A percentile compares a stretch with the other conserved stretches of the same genome.
These are phyloP conservation scores for Solanum paucissectum DNA, from an alignment of 257 asterid species.

Conservation along the genomic window DNA sequence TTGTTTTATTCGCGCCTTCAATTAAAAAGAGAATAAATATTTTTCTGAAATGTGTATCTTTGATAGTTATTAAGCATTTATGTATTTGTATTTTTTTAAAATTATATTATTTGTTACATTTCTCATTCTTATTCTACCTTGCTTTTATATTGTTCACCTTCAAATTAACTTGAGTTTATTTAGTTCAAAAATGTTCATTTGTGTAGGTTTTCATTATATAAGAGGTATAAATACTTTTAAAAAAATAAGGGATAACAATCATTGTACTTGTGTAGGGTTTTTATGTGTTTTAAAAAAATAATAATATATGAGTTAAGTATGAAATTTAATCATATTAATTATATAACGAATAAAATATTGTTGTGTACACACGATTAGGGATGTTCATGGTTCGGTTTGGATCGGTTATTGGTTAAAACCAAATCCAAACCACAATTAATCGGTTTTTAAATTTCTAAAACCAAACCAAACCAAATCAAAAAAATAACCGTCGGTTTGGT, in stretches of 20 bases:
- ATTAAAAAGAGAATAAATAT: background rate
- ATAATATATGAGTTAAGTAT: background rate
- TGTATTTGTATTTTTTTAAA: background rate
- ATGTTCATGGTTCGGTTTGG: no score
- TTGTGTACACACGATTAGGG: background rate
- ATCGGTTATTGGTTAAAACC: no score
- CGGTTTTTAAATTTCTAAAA: no score
- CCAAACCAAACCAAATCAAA: no score
- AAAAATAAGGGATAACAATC: background rate
- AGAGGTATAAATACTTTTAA: background rate
- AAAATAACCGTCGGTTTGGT: no score
- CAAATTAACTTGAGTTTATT: background rate
- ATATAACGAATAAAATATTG: background rate
- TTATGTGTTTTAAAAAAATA: background rate
- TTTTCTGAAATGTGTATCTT: no score
- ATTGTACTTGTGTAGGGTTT: background rate
- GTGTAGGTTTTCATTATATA: background rate
- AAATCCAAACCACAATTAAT: no score
- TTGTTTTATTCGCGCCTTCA: no score
- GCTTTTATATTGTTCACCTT: background rate
- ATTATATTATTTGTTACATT: background rate
- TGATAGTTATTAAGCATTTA: no score
- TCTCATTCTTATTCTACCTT: background rate
- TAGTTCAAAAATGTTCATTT: background rate
- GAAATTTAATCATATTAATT: background rate